These are phyloP conservation scores for Globisporangium radiosum DNA, from an alignment of 352 stramenopile species.

Conservation along the genomic window DNA sequence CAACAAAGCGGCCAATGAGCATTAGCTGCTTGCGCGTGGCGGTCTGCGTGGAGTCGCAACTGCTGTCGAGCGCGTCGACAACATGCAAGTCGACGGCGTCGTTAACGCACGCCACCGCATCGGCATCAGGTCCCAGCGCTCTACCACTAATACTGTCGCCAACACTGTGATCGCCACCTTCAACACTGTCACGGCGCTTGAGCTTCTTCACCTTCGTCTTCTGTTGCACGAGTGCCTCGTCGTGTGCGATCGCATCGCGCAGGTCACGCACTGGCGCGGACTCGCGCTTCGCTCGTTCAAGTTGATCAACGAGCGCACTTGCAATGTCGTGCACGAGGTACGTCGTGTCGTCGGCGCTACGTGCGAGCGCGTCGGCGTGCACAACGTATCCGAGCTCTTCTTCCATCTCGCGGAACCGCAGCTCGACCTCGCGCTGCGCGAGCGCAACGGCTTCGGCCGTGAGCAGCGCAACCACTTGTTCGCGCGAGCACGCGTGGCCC, in stretches of 20 bases:
- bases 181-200: conserved; percentile 13
- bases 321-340: conserved; percentile 66
- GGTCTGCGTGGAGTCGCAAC: conserved; percentile 10
- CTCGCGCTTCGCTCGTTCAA: conserved; percentile 59
- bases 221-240: conserved; percentile 44
- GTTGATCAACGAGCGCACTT: conserved; percentile 44
- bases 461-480: conserved; percentile 78
- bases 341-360: conserved; percentile 38
- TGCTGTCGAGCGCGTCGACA: conserved; percentile 22
- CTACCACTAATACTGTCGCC: no score
- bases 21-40: conserved; percentile 48
- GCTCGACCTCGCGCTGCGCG: conserved; percentile 74
- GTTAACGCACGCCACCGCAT: conserved; percentile 9
- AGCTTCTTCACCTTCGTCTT: conserved; percentile 33
- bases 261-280: conserved; percentile 29
- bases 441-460: conserved; percentile 78
- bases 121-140: conserved; percentile 18
- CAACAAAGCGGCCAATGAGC: conserved; percentile 56
- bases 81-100: conserved; percentile 28
- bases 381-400: conserved; percentile 71
- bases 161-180: conserved; percentile 17
- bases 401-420: conserved; percentile 83
- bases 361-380: conserved; percentile 30
- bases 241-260: conserved; percentile 46
- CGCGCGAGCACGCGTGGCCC: conserved; percentile 63